Evolutionary conservation across 2,329 filamentous ascomycete species (phyloP), one percentile per base, ranked within the genome.

Genomic region (Xylariaceae sp.): DNA sequence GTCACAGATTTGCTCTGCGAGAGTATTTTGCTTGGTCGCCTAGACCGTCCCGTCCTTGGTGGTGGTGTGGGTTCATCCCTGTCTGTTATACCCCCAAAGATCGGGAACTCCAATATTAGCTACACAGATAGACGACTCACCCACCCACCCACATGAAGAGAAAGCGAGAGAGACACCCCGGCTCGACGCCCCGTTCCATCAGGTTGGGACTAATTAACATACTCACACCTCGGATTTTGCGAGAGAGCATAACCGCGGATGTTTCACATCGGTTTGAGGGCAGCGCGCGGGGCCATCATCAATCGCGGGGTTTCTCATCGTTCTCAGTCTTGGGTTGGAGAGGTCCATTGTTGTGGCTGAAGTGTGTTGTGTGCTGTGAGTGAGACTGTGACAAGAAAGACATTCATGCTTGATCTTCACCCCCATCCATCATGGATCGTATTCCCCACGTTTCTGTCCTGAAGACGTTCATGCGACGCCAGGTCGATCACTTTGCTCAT

Each of bases 71-170:
- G 42, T 59, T 15, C 34, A 34, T 45, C 42, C 30, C 15, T 23
- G 44, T 34, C 17, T 30, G 35, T 37, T 18, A 42, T 51, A 62
- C 57, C 54, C 53, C 57, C 59, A 13, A 13, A 47, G 42, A 44
- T 30, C 23, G 23, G 51, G 10, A 18, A 17, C 49, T 42, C 48
- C 48, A 17, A n/a, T 51, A 30, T 52, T 42, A 53, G 39, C 4
- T 30, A 30, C 23, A 30, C 5, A 30, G 23, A 30, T 30, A 30
- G 23, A 30, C 23, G 5, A 30, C 23, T 30, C 5, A 30, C 3
- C 4, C 23, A 30, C 23, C 23, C 23, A 30, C 23, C 23, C 23
- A 30, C 23, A 30, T 30, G 23, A 30, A 30, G 23, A 30, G 23
- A 30, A 30, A 30, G 23, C 23, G 23, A 30, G 23, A 30, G 23